These are phyloP conservation scores for Metschnikowia borealis DNA, from an alignment of 805 yeast species.

Conservation along the genomic window DNA sequence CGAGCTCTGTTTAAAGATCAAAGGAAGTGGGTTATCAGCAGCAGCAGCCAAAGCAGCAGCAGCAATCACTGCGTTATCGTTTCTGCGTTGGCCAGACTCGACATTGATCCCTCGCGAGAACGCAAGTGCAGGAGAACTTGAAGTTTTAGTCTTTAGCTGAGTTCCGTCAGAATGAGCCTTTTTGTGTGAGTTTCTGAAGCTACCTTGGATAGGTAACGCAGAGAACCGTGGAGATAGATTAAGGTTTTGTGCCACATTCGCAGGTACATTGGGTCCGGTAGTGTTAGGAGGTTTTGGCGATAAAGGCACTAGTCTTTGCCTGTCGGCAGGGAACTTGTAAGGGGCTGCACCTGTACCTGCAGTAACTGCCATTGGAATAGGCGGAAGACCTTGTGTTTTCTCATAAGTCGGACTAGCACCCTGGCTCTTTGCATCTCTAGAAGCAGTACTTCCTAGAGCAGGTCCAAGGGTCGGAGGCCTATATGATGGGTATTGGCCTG, in stretches of 20 bases:
- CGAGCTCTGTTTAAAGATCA: constrained; percentile 18
- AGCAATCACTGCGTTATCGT: constrained; percentile 60
- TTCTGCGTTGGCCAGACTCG: constrained; percentile 31
- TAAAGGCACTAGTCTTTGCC: constrained; percentile 5
- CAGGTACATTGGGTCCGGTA: not conserved
- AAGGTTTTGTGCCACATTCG: constrained; percentile 6
- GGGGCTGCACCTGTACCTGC: not conserved
- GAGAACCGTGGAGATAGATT: constrained; percentile 7
- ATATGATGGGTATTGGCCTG: not conserved
- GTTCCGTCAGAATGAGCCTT: constrained; percentile 23
- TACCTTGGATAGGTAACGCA: constrained; percentile 18
- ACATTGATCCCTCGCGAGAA: constrained; percentile 35
- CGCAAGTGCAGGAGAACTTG: constrained; percentile 37
- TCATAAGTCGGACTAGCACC: not conserved
- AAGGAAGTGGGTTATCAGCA: constrained; percentile 69
- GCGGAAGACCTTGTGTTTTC: not conserved
- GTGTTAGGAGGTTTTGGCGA: constrained; percentile 7
- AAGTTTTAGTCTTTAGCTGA: constrained; percentile 5
- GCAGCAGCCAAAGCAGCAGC: constrained; percentile 85
- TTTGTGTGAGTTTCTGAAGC: constrained; percentile 20
- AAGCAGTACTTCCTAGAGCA: not conserved
- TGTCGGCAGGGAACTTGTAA: constrained; percentile 3
- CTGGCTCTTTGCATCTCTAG: not conserved
- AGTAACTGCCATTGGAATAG: not conserved
- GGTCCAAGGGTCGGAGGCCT: not conserved